Base-by-base conservation (phyloP, 768 basidiomycete genomes). In the Suillus subalutaceus region DNA sequence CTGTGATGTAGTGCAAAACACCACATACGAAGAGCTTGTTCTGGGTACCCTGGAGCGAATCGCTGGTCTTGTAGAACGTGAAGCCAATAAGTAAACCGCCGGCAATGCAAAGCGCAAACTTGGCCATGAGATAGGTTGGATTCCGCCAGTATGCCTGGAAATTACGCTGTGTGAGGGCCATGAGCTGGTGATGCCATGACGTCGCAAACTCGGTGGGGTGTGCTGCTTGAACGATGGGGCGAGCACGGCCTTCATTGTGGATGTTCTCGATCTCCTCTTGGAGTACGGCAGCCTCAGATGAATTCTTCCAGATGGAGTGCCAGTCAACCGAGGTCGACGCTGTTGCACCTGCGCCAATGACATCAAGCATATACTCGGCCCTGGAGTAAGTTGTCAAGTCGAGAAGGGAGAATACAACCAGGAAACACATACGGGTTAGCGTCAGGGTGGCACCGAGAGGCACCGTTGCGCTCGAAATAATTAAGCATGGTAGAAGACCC, bases 241-340 rank as follows among this genome's bases (percentile, higher is more conserved):
- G 73, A 10, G 84, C 76, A 35, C 87, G 77, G 1, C 83, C 85
- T 26, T 80, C 80, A 15, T 69, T 67, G 70, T 86, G 87, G 72
- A 88, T 84, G 4, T 68, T 69, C 9, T 74, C 70, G 38, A 88
- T 87, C 65, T 88, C 83, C 35, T 70, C 71, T 30, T 75, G 78
- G 38, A 82, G 81, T 32, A 68, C 70, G 55, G 75, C 65, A 63
- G 71, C 83, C 77, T 96, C 90, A 0, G 86, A 81, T 6, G 90
- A 93, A 44, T 90, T 86, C 20, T 86, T 77, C 95, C 95, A 97
- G 59, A 94, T 81, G 67, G 93, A 88, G 64, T 88, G 88, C 95
- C 95, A 97, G 72, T 97, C 94, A 40, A 88, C 86, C 64, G 90
- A 84, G 1, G 91, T 91, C 44, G 93, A 83, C 58, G 88, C 83